Conservation (phyloP, 352 stramenopile species). For the Globisporangium nagaii region DNA sequence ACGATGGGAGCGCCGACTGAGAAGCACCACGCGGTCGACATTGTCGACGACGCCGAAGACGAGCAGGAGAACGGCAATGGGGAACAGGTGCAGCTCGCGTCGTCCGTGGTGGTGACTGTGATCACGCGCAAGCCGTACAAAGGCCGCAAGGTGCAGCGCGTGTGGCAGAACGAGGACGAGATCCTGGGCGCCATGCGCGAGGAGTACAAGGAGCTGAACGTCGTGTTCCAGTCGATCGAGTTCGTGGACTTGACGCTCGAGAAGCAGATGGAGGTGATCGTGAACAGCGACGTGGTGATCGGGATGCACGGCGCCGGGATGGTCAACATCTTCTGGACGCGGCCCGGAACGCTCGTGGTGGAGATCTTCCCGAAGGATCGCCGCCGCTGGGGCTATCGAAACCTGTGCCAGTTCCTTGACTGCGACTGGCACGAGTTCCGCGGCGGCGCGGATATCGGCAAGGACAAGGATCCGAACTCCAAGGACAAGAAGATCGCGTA, state of each 20-base stretch:
- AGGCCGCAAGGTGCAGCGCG: conserved; percentile 43
- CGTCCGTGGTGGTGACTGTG: conserved; percentile 32
- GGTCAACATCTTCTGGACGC: conserved; percentile 67
- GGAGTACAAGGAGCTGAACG: conserved; percentile 23
- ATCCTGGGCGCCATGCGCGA: conserved; percentile 36
- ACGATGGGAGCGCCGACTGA: conserved; percentile 3
- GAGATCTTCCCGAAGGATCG: conserved; percentile 67
- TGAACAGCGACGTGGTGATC: conserved; percentile 72
- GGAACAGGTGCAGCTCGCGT: background rate
- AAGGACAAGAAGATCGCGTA: conserved; percentile 49
- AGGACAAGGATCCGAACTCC: conserved; percentile 30
- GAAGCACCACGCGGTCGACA: background rate
- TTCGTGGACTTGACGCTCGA: conserved; percentile 48
- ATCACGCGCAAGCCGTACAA: conserved; percentile 48
- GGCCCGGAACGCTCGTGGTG: conserved; percentile 44
- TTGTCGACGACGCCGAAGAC: background rate
- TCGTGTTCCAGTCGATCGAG: conserved; percentile 57
- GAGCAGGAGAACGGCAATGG: conserved; percentile 1
- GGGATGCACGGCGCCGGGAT: conserved; percentile 80
- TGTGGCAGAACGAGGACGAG: conserved; percentile 66
- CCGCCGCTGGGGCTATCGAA: conserved; percentile 65
- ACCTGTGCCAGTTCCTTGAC: conserved; percentile 67
- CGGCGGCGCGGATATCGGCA: conserved; percentile 26
- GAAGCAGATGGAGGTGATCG: conserved; percentile 60
- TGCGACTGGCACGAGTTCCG: conserved; percentile 60